Base-by-base conservation (phyloP, 257 asterid species). In the Petunia secreta region DNA sequence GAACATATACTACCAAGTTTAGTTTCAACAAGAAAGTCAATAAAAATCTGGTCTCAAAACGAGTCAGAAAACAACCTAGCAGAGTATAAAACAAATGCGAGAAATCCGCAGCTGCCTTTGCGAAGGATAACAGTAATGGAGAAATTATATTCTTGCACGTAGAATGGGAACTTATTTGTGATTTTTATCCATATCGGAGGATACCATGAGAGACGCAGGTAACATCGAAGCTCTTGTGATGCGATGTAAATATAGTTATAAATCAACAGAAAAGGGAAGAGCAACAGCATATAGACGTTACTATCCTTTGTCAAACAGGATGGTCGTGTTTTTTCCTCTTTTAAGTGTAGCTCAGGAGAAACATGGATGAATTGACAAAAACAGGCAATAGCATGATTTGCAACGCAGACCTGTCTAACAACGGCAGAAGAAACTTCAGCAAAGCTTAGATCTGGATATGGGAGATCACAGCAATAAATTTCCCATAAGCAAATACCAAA, bases 371-470 rank as follows among this genome's bases (percentile, higher is more conserved):
- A 6, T 59, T 59, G 9, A 2, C 65, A 16, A 59, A 38, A 59
- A 7, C 55, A 52, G 3, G 65, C 39, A 59, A 59, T 2, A 59
- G 1, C 65, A 16, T 58, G 10, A 10, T 58, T 10, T 58, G 14
- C 8, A 7, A 69, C 48, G 41, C 81, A 84, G 75, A 95, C 99
- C 89, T 93, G 99, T 82, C 95, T 86, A 82, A 95, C 99, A 15
- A 95, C 98, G 10, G 97, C 95, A 55, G 98, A 92, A n/a, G 98
- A 93, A 75, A 93, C 97, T 79, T 93, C 96, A 38, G 98, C 98
- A 57, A 95, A 95, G 80, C 99, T 95, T 25, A 90, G 97, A 84
- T 95, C 91, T 0, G 89, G 63, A 71, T 93, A 95, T 8, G 99
- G 99, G 62, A 95, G 92, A 82, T 95, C 99, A 73, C 99, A 95